phyloP scores from a whole-genome alignment of 2,329 filamentous ascomycete genomes.

The Elsinoe necatrix region DNA sequence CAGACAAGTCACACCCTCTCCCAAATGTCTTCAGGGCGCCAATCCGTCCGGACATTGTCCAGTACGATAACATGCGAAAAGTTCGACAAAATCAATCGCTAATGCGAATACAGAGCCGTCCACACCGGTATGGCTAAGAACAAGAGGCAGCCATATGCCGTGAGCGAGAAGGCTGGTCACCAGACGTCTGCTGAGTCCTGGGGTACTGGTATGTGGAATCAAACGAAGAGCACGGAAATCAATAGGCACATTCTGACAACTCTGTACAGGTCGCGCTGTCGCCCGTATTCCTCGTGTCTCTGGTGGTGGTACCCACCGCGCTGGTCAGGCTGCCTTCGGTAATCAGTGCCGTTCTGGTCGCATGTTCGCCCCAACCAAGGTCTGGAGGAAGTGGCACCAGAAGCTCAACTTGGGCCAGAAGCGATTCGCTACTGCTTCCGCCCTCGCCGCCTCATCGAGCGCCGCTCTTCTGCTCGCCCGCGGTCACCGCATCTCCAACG shows the following conservation, averaged over 20 bases:
- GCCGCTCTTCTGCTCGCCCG: slow-evolving; percentile 92
- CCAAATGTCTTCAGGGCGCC: slow-evolving; percentile 95
- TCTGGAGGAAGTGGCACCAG: slow-evolving; percentile 99
- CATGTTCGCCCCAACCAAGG: slow-evolving; percentile 99
- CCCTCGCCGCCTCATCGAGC: slow-evolving; percentile 91
- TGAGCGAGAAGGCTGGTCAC: slow-evolving; percentile 99
- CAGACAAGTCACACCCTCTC: slow-evolving; percentile 80
- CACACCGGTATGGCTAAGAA: slow-evolving; percentile 99
- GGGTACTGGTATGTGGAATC: slow-evolving; percentile 69
- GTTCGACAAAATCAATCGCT: slow-evolving; percentile 20
- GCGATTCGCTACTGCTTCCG: slow-evolving; percentile 97
- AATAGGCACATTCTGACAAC: slow-evolving; percentile 15
- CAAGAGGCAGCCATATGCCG: slow-evolving; percentile 98
- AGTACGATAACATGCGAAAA: slow-evolving; percentile 50
- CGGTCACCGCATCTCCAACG: slow-evolving; percentile 85
- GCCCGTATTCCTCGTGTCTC: slow-evolving; percentile 99
- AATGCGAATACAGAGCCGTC: slow-evolving; percentile 48
- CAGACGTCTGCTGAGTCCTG: slow-evolving; percentile 99
- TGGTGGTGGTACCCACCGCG: slow-evolving; percentile 99
- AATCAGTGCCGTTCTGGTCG: slow-evolving; percentile 99
- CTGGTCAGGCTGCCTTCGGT: slow-evolving; percentile 99
- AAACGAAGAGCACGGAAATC: slow-evolving; percentile 17
- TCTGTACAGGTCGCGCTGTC: slow-evolving; percentile 75
- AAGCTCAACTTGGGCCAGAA: slow-evolving; percentile 99
- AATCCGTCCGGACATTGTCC: slow-evolving; percentile 98